These are phyloP conservation scores for Secale cereale DNA, from an alignment of 176 grass and related monocot genomes.

Conservation along the genomic window DNA sequence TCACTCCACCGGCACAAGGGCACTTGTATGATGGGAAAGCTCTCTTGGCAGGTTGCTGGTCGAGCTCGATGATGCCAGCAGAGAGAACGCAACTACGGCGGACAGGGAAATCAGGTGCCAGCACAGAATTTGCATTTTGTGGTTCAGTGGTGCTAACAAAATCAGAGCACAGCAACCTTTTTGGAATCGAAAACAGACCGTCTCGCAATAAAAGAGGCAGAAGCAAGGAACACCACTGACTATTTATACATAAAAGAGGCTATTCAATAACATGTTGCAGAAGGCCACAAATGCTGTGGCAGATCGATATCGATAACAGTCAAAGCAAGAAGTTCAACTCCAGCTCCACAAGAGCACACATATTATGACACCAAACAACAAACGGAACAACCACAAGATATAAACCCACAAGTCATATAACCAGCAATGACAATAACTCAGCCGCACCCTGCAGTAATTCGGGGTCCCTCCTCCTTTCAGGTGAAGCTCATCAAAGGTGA, in stretches of 20 bases:
- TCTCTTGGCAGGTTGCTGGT: no score
- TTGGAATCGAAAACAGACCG: no score
- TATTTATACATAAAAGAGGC: background rate
- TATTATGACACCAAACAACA: conserved; percentile 12
- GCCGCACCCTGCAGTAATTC: background rate
- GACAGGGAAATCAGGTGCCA: no score
- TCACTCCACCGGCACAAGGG: no score
- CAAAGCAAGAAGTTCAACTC: background rate
- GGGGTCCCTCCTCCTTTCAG: background rate
- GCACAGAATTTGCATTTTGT: no score
- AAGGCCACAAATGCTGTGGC: conserved; percentile 33
- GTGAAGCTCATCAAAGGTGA: conserved; percentile 72
- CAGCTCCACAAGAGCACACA: background rate
- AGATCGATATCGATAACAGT: background rate
- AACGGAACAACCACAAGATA: background rate
- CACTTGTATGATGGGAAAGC: no score
- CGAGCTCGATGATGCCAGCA: no score
- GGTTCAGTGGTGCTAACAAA: no score
- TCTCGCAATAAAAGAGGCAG: no score
- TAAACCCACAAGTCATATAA: conserved; percentile 22
- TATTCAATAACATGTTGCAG: background rate
- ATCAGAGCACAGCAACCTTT: no score
- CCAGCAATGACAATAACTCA: background rate
- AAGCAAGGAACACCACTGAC: background rate
- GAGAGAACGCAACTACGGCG: no score